Base-by-base conservation (phyloP, 2,329 filamentous ascomycete species). In the Blumeriella jaapii region DNA sequence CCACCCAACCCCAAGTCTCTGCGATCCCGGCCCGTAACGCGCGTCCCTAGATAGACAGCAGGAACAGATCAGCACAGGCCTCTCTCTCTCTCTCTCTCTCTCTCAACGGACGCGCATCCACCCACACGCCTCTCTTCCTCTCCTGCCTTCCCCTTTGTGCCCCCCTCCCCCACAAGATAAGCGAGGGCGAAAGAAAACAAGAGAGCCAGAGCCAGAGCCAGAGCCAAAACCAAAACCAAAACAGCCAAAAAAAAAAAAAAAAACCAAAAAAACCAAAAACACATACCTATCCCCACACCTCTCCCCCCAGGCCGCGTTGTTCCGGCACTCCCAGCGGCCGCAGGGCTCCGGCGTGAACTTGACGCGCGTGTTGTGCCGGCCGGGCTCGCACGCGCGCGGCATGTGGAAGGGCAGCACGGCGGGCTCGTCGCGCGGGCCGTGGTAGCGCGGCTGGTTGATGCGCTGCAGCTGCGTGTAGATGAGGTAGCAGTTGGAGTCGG, bases 1-100 rank as follows among this genome's bases (percentile, higher is more conserved):
- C 50, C 50, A 54, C n/a, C 52, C 52, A 20, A 54, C 51, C 4
- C 52, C 51, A 24, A 51, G 45, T 25, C 52, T 52, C 37, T 51
- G 43, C 27, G 36, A 42, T 7, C 50, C 51, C 5, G 50, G 47
- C 9, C 52, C 52, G 43, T 47, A 55, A 17, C 41, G 39, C 23
- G 52, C 51, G 41, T 47, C 45, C 4, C 30, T 39, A 18, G 34
- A n/a, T n/a, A n/a, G n/a, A n/a, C n/a, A n/a, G n/a, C n/a, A n/a
- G n/a, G n/a, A n/a, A n/a, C n/a, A n/a, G n/a, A n/a, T n/a, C n/a
- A n/a, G n/a, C n/a, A n/a, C n/a, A n/a, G n/a, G n/a, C n/a, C n/a
- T n/a, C n/a, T n/a, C n/a, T n/a, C n/a, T n/a, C n/a, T n/a, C n/a
- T n/a, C n/a, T n/a, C n/a, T n/a, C n/a, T n/a, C n/a, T n/a, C n/a